These are phyloP conservation scores for Bolboschoenoplectus hybrid DNA, from an alignment of 202 grass and related monocot species.

Conservation along the genomic window DNA sequence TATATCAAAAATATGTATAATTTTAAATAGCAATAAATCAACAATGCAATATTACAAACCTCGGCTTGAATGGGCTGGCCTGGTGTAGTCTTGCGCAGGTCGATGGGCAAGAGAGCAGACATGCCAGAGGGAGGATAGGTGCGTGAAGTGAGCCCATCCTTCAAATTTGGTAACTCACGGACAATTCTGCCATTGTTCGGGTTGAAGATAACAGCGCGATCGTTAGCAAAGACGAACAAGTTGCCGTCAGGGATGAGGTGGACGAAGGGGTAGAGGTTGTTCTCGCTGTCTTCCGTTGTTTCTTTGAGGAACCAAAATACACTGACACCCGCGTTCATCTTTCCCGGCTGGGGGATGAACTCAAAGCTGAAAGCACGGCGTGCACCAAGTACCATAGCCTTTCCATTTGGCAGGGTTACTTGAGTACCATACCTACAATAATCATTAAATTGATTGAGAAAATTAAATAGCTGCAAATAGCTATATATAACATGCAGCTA, in stretches of 20 bases:
- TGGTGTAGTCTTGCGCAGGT: constrained; percentile 47
- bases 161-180: constrained; percentile 59
- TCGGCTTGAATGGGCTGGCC: constrained; percentile 38
- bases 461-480: not conserved
- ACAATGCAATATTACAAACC: constrained; percentile 2
- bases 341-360: constrained; percentile 46
- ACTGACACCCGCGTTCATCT: constrained; percentile 42
- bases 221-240: constrained; percentile 85
- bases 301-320: constrained; percentile 51
- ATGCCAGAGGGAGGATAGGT: constrained; percentile 85
- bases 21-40: not conserved
- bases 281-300: constrained; percentile 76
- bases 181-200: constrained; percentile 45
- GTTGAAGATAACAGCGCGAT: constrained; percentile 77
- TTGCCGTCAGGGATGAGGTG: constrained; percentile 84
- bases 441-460: not conserved
- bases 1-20: not conserved
- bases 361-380: constrained; percentile 79
- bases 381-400: constrained; percentile 71
- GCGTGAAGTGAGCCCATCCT: constrained; percentile 49
- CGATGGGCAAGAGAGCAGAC: constrained; percentile 75
- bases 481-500: not conserved
- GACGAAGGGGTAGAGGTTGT: constrained; percentile 97
- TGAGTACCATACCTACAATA: constrained; percentile 60
- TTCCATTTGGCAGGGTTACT: constrained; percentile 60